Evolutionary conservation across 371 early-diverging fungal species (phyloP), one percentile per base, ranked within the genome.

Genomic region (Mortierella sp.): DNA sequence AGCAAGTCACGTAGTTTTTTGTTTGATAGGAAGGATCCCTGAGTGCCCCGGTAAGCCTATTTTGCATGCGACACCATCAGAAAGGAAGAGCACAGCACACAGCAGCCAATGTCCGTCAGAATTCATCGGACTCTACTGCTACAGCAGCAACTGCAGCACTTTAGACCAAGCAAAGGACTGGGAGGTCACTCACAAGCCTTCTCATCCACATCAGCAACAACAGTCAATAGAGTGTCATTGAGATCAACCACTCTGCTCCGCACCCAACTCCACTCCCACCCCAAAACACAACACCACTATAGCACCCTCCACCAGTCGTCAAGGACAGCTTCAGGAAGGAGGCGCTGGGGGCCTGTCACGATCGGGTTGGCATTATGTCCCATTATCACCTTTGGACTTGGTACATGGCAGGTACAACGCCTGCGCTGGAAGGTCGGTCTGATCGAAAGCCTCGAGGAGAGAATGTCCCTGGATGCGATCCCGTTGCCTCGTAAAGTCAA

Each of bases 321-420:
- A 49, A 60, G 57, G 48, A 57, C 64, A 3, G 60, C 60, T 26
- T 69, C 70, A 15, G 76, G 76, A 4, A 21, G 70, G 31, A 50
- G 62, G 37, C 70, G 64, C 8, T 76, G 76, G 76, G 52, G 60
- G 0, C 76, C 76, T 79, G 14, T 85, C 82, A 44, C 86, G 71
- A 34, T 80, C 62, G 62, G 67, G 65, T 21, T 81, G 80, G 67
- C 87, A 79, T 64, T 89, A 0, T 82, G 96, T 34, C 97, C 97
- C 0, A 82, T 92, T 43, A 80, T 89, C 34, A 91, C 95, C 1
- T 92, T 95, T 79, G 89, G 89, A 2, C 86, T 97, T 9, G 96
- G 97, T 1, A 88, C 87, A 15, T 97, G 97, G 97, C 97, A 97
- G 79, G 87, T 93, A 1, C 90, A 95, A 64, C 85, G 97, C 19